These are phyloP conservation scores for Sclerotinia sclerotiorum DNA, from an alignment of 2,329 filamentous ascomycete genomes.

Conservation along the genomic window DNA sequence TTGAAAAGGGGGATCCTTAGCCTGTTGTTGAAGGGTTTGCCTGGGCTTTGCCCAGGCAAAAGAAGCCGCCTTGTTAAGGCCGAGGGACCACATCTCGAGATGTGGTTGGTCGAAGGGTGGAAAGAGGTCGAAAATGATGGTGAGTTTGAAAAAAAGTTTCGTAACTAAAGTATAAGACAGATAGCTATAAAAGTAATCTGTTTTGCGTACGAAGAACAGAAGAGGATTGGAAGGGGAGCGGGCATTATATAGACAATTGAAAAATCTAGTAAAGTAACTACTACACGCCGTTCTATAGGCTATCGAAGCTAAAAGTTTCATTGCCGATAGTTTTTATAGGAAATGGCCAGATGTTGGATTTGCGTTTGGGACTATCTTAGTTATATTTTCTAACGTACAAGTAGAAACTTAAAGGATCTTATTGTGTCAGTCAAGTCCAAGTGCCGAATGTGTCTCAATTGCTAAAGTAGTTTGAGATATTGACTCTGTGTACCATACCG, in stretches of 20 bases:
- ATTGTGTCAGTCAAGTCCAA: neutral
- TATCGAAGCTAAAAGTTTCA: neutral
- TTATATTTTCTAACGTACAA: too few relatives aligned
- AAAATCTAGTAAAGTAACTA: neutral
- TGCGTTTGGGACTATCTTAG: too few relatives aligned
- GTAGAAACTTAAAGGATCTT: too few relatives aligned
- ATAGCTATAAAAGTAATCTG: neutral
- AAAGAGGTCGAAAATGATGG: neutral
- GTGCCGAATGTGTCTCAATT: rapidly evolving
- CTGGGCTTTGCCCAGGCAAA: neutral
- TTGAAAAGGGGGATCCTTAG: neutral
- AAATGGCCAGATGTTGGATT: too few relatives aligned
- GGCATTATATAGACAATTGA: neutral
- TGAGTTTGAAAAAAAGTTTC: neutral
- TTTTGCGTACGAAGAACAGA: neutral
- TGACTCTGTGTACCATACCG: rapidly evolving
- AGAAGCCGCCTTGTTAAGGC: neutral
- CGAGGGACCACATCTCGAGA: neutral
- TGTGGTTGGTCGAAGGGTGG: neutral
- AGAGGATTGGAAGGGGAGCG: neutral
- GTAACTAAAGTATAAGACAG: neutral
- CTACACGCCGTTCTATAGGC: neutral
- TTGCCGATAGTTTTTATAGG: too few relatives aligned
- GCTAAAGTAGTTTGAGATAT: neutral
- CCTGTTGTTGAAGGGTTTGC: neutral